Conservation (phyloP, 176 grass and related monocot genomes). For the Lolium multiflorum region DNA sequence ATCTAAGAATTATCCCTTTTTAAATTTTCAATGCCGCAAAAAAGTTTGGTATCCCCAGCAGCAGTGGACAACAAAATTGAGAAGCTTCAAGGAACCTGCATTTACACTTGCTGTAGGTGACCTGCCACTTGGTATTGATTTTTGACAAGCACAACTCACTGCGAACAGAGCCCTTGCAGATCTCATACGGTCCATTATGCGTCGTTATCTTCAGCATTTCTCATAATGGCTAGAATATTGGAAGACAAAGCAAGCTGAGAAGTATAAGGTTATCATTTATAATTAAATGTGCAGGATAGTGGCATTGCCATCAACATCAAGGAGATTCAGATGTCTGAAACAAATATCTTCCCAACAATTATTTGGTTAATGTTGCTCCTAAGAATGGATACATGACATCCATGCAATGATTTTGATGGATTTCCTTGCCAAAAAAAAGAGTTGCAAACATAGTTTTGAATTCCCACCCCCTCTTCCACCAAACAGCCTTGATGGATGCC, state of each 20-base stretch:
- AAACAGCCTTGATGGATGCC: not conserved
- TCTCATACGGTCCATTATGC: not conserved
- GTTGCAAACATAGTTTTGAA: slow-evolving; percentile 1
- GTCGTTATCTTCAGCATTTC: slow-evolving; percentile 34
- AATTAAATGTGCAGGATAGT: slow-evolving; percentile 7
- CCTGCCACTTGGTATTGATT: slow-evolving; percentile 29
- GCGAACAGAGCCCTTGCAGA: slow-evolving; percentile 17
- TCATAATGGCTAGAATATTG: not conserved
- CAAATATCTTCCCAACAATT: not conserved
- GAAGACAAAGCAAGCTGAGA: slow-evolving; percentile 1
- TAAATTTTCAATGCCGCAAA: not conserved
- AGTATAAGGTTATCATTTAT: not conserved
- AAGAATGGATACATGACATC: not conserved
- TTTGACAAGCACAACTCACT: slow-evolving; percentile 42
- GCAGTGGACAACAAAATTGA: not conserved
- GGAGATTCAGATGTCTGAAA: not conserved
- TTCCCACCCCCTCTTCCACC: not conserved
- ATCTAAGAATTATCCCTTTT: not conserved
- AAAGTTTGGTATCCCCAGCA: slow-evolving; percentile 16
- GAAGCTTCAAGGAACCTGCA: slow-evolving; percentile 56
- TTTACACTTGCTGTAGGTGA: slow-evolving; percentile 30
- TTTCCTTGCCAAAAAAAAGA: too few species aligned
- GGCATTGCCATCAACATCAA: not conserved
- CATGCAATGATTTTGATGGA: not conserved
- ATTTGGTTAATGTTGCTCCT: slow-evolving; percentile 10